Conservation (phyloP, 305 asterid species). For the Solanum hybrid region DNA sequence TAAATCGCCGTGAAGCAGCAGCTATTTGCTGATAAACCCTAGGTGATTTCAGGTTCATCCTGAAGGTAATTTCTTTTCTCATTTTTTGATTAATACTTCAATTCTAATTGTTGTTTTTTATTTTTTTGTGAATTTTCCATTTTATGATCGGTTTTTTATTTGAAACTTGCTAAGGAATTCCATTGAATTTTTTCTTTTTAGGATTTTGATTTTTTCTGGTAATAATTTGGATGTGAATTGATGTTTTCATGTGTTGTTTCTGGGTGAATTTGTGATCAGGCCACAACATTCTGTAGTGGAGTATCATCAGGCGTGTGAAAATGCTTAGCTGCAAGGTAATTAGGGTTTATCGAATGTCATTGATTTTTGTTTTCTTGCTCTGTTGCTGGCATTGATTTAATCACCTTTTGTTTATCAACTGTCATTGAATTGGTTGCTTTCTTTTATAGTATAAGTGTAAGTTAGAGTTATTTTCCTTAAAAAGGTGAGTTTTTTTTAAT, state of each 20-base stretch:
- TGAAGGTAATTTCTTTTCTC: not conserved
- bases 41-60: not conserved
- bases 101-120: not conserved
- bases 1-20: not conserved
- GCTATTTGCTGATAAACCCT: not conserved
- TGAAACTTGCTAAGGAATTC: not conserved
- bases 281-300: not conserved
- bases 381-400: not conserved
- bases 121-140: not conserved
- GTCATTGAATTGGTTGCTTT: not conserved
- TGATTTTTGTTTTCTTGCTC: not conserved
- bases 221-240: not conserved
- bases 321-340: constrained; percentile 8
- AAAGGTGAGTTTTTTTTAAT: not conserved
- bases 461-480: not conserved
- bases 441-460: not conserved
- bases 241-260: not conserved
- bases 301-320: not conserved
- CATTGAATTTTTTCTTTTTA: not conserved
- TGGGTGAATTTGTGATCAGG: not conserved
- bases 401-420: not conserved
- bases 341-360: not conserved
- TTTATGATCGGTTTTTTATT: not conserved
- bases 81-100: not conserved
- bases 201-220: not conserved